Percentiles rank a stretch among this genome's conserved stretches.
phyloP scores from a whole-genome alignment of 768 basidiomycete species.

The Calocera cornea region DNA sequence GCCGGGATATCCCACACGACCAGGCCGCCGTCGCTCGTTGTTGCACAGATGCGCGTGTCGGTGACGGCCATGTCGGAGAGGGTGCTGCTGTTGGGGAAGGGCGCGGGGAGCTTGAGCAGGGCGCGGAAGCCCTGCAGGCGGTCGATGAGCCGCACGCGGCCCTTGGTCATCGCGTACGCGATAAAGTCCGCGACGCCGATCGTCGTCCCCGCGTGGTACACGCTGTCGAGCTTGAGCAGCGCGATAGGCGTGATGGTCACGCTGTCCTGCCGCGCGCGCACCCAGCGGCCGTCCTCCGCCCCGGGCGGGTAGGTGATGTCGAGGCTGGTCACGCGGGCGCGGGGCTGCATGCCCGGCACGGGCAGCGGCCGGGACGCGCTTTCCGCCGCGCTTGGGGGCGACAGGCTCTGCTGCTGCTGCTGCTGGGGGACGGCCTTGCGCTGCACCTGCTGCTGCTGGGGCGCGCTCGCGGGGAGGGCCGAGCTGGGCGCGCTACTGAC shows the following conservation, averaged over 20 bases:
- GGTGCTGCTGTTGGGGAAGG: slow-evolving; percentile 46
- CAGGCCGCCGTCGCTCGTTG: slow-evolving; percentile 79
- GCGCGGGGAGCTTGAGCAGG: slow-evolving; percentile 51
- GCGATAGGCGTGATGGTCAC: slow-evolving; percentile 87
- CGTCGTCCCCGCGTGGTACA: slow-evolving; percentile 73
- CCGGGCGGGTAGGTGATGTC: slow-evolving; percentile 11
- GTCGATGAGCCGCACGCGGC: slow-evolving; percentile 77
- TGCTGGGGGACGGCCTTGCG: slow-evolving; percentile 5
- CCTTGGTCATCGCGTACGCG: slow-evolving; percentile 83
- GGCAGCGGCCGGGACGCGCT: neutral
- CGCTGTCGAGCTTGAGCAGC: slow-evolving; percentile 70
- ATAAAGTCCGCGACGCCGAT: slow-evolving; percentile 89
- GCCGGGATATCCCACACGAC: slow-evolving; percentile 81
- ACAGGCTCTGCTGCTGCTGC: slow-evolving; percentile 10
- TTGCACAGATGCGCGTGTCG: slow-evolving; percentile 68
- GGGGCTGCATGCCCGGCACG: slow-evolving; percentile 2
- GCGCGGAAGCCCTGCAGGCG: slow-evolving; percentile 80
- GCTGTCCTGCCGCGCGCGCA: slow-evolving; percentile 63
- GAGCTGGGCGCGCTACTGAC: slow-evolving; percentile 14
- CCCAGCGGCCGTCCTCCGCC: slow-evolving; percentile 33
- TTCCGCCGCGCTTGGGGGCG: slow-evolving; percentile 8
- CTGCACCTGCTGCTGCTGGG: too few relatives aligned
- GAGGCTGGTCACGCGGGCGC: slow-evolving; percentile 1
- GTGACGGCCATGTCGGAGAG: slow-evolving; percentile 79
- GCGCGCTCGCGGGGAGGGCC: slow-evolving; percentile 1